Conservation (phyloP, 2,329 filamentous ascomycete genomes). For the Zasmidium angulare region DNA sequence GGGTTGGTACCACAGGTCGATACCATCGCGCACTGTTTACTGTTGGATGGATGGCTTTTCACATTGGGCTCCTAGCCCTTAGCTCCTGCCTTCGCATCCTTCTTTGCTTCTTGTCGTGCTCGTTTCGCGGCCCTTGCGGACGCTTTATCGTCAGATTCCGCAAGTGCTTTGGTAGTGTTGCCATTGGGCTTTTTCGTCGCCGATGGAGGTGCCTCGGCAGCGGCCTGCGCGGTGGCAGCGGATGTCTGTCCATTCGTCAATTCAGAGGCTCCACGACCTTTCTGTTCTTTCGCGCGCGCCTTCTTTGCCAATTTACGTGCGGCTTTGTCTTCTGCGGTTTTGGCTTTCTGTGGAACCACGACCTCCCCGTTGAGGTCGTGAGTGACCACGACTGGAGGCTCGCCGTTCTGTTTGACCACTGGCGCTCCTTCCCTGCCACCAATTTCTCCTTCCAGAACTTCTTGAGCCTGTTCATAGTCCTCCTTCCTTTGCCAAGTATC, state of each 20-base stretch:
- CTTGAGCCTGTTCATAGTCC: slow-evolving; percentile 42
- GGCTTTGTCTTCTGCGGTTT: slow-evolving; percentile 47
- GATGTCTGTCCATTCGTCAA: slow-evolving; percentile 13
- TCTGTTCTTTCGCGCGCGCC: slow-evolving; percentile 49
- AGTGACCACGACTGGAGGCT: slow-evolving; percentile 26
- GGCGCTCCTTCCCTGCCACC: slow-evolving; percentile 35
- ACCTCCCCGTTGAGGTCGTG: slow-evolving; percentile 24
- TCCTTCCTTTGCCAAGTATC: slow-evolving; percentile 44
- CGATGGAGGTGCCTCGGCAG: background rate
- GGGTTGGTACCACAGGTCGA: background rate
- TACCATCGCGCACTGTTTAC: background rate
- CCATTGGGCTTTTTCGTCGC: background rate
- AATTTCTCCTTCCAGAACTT: slow-evolving; percentile 42
- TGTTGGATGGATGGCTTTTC: background rate
- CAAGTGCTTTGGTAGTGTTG: background rate
- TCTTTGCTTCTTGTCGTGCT: background rate
- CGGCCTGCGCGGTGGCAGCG: background rate
- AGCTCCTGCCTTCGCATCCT: background rate
- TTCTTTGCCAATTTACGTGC: slow-evolving; percentile 58
- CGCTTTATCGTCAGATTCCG: background rate
- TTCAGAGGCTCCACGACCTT: slow-evolving; percentile 11
- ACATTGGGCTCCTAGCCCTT: background rate
- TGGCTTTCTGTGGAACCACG: slow-evolving; percentile 15
- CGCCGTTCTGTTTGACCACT: slow-evolving; percentile 35
- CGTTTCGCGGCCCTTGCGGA: background rate